A percentile compares a stretch with the other conserved stretches of the same genome.
These are phyloP conservation scores for Phytophthora vignae DNA, from an alignment of 352 stramenopile genomes.

Conservation along the genomic window DNA sequence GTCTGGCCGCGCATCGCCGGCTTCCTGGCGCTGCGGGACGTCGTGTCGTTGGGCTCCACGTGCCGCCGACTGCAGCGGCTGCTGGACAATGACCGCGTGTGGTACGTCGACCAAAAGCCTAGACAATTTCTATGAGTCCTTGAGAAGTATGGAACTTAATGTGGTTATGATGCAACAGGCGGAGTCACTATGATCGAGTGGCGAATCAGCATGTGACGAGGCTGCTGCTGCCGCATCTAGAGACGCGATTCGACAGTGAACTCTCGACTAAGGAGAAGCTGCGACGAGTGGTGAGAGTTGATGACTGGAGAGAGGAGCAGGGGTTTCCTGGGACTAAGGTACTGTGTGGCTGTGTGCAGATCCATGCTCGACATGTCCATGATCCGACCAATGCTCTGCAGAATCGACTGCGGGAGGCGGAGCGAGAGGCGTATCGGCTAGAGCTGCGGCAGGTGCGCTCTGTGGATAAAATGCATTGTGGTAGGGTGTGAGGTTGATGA, in stretches of 20 bases:
- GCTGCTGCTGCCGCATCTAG: conserved; percentile 41
- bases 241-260: conserved; percentile 20
- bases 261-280: conserved; percentile 43
- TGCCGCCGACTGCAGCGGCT: conserved; percentile 52
- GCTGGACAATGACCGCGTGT: conserved; percentile 52
- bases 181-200: conserved; percentile 40
- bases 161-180: conserved; percentile 24
- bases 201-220: conserved; percentile 41
- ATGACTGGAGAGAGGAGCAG: not conserved
- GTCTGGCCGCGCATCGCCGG: conserved; percentile 47
- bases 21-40: conserved; percentile 49
- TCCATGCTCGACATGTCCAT: conserved; percentile 52
- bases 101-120: conserved; percentile 19
- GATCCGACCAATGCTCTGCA: conserved; percentile 62
- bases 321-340: not conserved
- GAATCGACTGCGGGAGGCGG: conserved; percentile 51
- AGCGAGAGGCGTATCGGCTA: conserved; percentile 44
- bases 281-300: conserved; percentile 46
- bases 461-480: not conserved
- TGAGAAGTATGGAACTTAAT: not conserved
- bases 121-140: too few species aligned
- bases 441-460: conserved; percentile 45
- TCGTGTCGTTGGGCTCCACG: conserved; percentile 43
- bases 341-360: conserved; percentile 15
- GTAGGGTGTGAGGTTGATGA: too few species aligned